These are phyloP conservation scores for Aaosphaeria pasadenensis DNA, from an alignment of 2,329 filamentous ascomycete genomes.

Conservation along the genomic window DNA sequence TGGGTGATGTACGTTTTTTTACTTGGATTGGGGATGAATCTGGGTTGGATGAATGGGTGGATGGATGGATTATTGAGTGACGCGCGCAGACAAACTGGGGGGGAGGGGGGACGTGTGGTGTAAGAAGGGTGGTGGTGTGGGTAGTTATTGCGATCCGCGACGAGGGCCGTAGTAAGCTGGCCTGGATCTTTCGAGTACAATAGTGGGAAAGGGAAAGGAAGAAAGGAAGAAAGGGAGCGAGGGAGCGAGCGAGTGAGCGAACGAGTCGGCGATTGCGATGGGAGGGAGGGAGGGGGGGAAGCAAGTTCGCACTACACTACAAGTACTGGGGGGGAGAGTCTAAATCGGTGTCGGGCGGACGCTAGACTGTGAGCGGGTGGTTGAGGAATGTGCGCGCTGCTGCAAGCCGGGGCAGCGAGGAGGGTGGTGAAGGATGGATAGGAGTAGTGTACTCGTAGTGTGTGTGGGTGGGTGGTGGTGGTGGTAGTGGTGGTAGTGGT, in stretches of 20 bases:
- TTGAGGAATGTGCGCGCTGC: constrained; percentile 18
- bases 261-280: constrained; percentile 1
- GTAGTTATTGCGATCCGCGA: too few species aligned
- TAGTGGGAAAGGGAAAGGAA: too few species aligned
- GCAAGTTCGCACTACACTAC: not conserved
- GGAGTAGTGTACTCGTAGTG: not conserved
- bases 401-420: constrained; percentile 23
- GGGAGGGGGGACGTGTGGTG: too few species aligned
- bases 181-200: too few species aligned
- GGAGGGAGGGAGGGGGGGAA: constrained; percentile 1
- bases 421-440: constrained; percentile 8
- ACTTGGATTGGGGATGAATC: not conserved
- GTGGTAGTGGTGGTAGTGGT: constrained; percentile 1
- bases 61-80: not conserved
- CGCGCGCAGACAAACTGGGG: too few species aligned
- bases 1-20: not conserved
- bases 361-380: constrained; percentile 17
- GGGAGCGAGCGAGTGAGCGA: too few species aligned
- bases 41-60: not conserved
- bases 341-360: constrained; percentile 13
- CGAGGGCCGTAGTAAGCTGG: too few species aligned
- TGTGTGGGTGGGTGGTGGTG: constrained; percentile 1
- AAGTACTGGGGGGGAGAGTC: not conserved
- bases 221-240: too few species aligned
- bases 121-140: too few species aligned